Evolutionary conservation across 257 asterid species (phyloP).

Genomic region (Nicotiana knightiana): DNA sequence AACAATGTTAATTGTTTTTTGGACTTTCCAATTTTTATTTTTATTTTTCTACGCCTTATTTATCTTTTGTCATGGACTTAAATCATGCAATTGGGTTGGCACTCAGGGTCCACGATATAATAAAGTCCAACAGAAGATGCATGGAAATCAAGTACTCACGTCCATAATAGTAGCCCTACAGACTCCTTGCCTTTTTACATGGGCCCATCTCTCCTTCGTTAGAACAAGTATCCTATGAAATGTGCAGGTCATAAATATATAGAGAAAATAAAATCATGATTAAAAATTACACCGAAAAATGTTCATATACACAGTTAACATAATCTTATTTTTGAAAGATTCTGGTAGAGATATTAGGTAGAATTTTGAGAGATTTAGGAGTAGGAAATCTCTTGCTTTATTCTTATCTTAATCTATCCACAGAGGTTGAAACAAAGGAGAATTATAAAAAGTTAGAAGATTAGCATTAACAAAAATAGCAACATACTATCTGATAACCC

Average conservation of each 20-base stretch:
- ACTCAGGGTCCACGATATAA: neutral
- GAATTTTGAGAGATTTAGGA: neutral
- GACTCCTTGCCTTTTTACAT: neutral
- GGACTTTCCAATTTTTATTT: neutral
- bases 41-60: neutral
- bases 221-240: conserved; percentile 3
- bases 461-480: conserved; percentile 17
- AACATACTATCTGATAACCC: conserved; percentile 22
- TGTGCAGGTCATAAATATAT: neutral
- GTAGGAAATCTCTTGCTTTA: conserved; percentile 25
- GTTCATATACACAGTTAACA: neutral
- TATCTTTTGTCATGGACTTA: neutral
- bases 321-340: neutral
- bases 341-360: neutral
- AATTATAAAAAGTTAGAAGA: conserved; percentile 27
- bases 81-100: neutral
- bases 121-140: neutral
- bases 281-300: neutral
- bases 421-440: conserved; percentile 6
- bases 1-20: neutral
- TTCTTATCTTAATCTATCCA: conserved; percentile 14
- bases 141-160: neutral
- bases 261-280: neutral
- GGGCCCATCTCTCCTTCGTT: neutral
- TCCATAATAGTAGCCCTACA: neutral